Evolutionary conservation across 2,329 filamentous ascomycete species (phyloP), one percentile per base, ranked within the genome.

Genomic region (Talaromyces sp.): DNA sequence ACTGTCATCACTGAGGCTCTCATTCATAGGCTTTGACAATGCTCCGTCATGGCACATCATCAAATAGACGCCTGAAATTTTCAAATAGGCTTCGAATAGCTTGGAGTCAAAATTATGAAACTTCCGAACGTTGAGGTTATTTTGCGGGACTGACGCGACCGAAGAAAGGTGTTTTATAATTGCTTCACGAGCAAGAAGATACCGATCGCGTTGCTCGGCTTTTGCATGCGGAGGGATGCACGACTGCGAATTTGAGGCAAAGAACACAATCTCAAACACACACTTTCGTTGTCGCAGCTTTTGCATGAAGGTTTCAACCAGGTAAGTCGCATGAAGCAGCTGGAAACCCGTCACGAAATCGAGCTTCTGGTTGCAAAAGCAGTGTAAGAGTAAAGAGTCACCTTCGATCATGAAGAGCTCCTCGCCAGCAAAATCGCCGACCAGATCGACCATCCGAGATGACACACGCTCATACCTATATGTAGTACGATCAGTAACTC

Each of bases 351-450:
- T 30, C 8, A 43, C 33, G 58, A 89, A 88, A 64, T 91, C 85
- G 36, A 91, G 80, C 19, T 80, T 77, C 10, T 80, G 74, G 58
- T 87, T 79, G n/a, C 75, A 72, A 43, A 91, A 82, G 62, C 82
- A 86, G 52, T 88, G 74, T 6, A 84, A 74, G 10, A 91, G 74
- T n/a, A 91, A 70, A 0, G 87, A 87, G 63, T 92, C 87, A 27
- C 88, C 88, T 58, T 91, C 86, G 27, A 91, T 80, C 19, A 87
- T 75, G 66, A 91, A 91, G 10, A 87, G 77, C 65, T 90, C 88
- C 54, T 83, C 84, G 19, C 89, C 88, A 3, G 86, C 87, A 70
- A 89, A 91, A 65, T 91, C 89, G 36, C 88, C 87, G 3, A 91
- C 82, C 2, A 91, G 80, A 60, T 90, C 86, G 24, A 89, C 78